Conservation (phyloP, 305 asterid species). For the Caryopteris hybrid region DNA sequence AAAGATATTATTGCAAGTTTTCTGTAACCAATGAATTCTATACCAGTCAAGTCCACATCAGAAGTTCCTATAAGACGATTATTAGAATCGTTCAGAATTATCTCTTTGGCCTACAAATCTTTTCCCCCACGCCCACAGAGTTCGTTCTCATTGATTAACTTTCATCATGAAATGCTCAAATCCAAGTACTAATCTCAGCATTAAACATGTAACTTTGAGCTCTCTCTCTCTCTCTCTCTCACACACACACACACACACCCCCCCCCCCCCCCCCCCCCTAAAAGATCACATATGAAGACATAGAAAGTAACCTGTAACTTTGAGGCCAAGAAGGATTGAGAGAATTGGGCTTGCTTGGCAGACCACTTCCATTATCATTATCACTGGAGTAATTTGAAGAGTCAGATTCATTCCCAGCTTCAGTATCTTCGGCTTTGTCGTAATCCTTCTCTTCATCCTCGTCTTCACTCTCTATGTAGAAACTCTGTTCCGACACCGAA, state of each 20-base stretch:
- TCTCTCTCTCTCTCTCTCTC: not conserved
- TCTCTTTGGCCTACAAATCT: not conserved
- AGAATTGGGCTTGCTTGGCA: slow-evolving; percentile 57
- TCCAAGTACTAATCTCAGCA: not conserved
- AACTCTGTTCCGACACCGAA: slow-evolving; percentile 51
- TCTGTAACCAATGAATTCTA: not conserved
- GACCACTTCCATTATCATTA: slow-evolving; percentile 30
- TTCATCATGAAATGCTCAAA: no score
- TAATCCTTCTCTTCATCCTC: slow-evolving; percentile 47
- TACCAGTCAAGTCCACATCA: not conserved
- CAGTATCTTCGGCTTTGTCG: slow-evolving; percentile 37
- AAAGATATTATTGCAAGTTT: not conserved
- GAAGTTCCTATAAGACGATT: not conserved
- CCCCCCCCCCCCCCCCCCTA: no score
- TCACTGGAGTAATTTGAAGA: slow-evolving; percentile 44
- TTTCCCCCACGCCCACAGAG: not conserved
- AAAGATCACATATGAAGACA: no score
- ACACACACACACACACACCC: slow-evolving; percentile 5
- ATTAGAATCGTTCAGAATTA: not conserved
- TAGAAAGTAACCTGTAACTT: slow-evolving; percentile 65
- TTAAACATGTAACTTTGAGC: not conserved
- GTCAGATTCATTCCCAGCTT: slow-evolving; percentile 60
- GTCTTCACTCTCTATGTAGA: slow-evolving; percentile 65
- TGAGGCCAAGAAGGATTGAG: slow-evolving; percentile 83
- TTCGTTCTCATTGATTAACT: not conserved